Conservation (phyloP, 805 yeast genomes). For the Pichia membranifaciens region DNA sequence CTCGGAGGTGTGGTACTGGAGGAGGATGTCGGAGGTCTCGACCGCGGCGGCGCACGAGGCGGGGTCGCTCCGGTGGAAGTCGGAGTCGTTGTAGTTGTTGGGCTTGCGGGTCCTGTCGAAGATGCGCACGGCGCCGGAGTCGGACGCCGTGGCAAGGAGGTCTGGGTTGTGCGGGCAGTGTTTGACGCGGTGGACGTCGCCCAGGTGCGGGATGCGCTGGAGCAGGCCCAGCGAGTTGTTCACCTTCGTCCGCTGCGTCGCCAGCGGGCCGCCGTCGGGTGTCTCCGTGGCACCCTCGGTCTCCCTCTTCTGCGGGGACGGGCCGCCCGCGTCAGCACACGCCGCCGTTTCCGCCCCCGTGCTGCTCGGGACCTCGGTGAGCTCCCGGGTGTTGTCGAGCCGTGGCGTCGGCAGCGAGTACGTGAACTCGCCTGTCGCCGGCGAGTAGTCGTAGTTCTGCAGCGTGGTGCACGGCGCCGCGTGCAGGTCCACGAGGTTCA, state of each 20-base stretch:
- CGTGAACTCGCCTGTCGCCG: constrained; percentile 30
- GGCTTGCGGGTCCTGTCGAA: constrained; percentile 85
- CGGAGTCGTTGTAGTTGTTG: constrained; percentile 32
- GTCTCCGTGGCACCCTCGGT: no score
- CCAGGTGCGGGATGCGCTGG: constrained; percentile 62
- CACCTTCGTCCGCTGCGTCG: constrained; percentile 1
- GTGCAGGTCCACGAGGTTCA: neutral
- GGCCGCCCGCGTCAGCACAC: neutral
- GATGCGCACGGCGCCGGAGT: constrained; percentile 57
- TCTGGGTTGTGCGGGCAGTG: constrained; percentile 87
- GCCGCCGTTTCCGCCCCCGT: no score
- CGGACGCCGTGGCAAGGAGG: constrained; percentile 63
- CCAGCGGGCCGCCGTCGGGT: no score
- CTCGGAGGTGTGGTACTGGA: constrained; percentile 38
- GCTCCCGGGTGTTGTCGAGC: constrained; percentile 7
- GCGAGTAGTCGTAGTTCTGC: constrained; percentile 31
- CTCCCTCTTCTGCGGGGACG: neutral
- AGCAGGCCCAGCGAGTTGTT: constrained; percentile 19
- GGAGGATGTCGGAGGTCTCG: constrained; percentile 23
- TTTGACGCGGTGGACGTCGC: constrained; percentile 68
- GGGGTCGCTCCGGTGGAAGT: constrained; percentile 6
- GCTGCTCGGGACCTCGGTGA: no score
- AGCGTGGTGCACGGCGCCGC: constrained; percentile 1
- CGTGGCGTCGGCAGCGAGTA: constrained; percentile 13
- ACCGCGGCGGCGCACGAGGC: constrained; percentile 7